Base-by-base conservation (phyloP, 163 green algal species). In the Volvox carteri region DNA sequence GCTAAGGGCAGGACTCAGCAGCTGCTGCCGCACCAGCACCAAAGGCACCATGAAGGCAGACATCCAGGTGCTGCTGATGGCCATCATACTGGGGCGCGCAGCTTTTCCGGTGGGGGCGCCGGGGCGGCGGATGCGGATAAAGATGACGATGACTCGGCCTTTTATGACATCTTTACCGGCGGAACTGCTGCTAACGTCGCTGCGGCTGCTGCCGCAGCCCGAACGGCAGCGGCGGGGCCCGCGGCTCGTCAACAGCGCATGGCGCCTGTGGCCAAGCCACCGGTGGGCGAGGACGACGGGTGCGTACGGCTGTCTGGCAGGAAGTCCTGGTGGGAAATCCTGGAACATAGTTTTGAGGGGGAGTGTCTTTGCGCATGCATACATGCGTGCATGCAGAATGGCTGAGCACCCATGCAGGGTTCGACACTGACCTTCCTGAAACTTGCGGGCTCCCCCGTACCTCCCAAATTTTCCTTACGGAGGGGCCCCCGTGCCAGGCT, bases 221-320 rank as follows among this genome's bases (percentile, higher is more conserved):
- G 54, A 23, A 65, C 54, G 7, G 54, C n/a, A n/a, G n/a, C n/a
- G 8, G 62, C 28, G 8, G 62, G 33, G 19, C 19, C 58, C 11
- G 19, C 14, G 67, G 7, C 67, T 46, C 41, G 14, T 4, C 33
- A 50, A 7, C 73, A 80, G 46, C 42, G 70, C 44, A 1, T n/a
- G 1, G 73, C 2, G 5, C 7, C 73, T 4, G 25, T 8, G 23
- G 25, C 73, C 4, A 86, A 75, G 54, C 37, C 78, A 0, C 8
- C 25, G 35, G 56, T 86, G 18, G 78, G 54, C 54, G 78, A 86
- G 39, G 78, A 86, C 41, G 78, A 86, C 56, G 78, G 78, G 78
- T 86, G 41, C 0, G 78, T 46, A n/a, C n/a, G n/a, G n/a, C n/a
- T n/a, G n/a, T n/a, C n/a, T n/a, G n/a, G n/a, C n/a, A n/a, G n/a